These are phyloP conservation scores for Cyanidiococcus yangmingshanensis DNA, from an alignment of 23 red algal species.

Conservation along the genomic window DNA sequence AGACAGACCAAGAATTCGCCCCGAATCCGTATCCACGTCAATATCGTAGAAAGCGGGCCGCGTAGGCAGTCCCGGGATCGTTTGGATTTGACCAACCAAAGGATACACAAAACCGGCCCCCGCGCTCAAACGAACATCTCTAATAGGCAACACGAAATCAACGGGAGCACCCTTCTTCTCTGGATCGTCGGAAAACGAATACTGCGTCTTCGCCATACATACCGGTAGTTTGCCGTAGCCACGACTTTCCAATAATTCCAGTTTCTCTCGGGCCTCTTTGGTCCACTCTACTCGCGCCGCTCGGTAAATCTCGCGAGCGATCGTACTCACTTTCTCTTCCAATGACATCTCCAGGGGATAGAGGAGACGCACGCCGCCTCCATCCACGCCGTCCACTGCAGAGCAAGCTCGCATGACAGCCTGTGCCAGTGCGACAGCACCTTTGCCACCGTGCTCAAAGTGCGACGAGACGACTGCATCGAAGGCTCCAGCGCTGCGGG, in stretches of 20 bases:
- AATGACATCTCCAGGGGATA: slow-evolving; percentile 50
- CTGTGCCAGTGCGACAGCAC: slow-evolving; percentile 61
- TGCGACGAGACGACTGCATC: slow-evolving; percentile 92
- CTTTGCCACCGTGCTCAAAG: slow-evolving; percentile 76
- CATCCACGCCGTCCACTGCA: background rate
- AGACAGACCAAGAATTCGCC: slow-evolving; percentile 60
- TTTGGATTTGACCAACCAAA: slow-evolving; percentile 75
- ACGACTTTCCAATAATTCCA: slow-evolving; percentile 54
- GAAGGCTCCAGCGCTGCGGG: slow-evolving; percentile 55
- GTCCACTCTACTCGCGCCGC: slow-evolving; percentile 66
- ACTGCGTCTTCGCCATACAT: slow-evolving; percentile 98
- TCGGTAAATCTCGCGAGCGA: slow-evolving; percentile 72
- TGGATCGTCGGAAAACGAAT: slow-evolving; percentile 73
- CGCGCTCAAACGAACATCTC: slow-evolving; percentile 79
- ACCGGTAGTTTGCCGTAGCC: slow-evolving; percentile 80
- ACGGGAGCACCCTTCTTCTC: slow-evolving; percentile 62
- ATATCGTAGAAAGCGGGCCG: slow-evolving; percentile 88
- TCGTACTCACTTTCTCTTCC: slow-evolving; percentile 48
- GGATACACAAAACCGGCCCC: slow-evolving; percentile 89
- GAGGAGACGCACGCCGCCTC: slow-evolving; percentile 33
- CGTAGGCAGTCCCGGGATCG: slow-evolving; percentile 96
- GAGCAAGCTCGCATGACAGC: slow-evolving; percentile 61
- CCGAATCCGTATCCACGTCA: slow-evolving; percentile 68
- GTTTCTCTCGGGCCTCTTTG: slow-evolving; percentile 30
- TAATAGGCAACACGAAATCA: slow-evolving; percentile 66